Percentiles rank a stretch among this genome's conserved stretches.
Conservation (phyloP, 495 filamentous ascomycete species). For the Podospora pseudoanserina region DNA sequence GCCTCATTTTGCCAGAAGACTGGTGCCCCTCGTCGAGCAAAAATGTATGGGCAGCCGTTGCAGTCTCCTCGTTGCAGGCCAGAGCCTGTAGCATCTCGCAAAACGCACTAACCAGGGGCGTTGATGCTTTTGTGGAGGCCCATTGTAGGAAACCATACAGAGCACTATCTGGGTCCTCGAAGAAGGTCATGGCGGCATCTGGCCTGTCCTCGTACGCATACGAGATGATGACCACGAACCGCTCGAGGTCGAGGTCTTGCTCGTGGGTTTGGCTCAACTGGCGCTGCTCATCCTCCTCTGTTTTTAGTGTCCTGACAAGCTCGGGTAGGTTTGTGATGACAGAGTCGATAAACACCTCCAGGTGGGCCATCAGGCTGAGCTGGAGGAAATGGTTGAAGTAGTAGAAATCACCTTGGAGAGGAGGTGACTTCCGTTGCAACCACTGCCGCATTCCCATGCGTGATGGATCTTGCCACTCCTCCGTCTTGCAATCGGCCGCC, state of each 20-base stretch:
- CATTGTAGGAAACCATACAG: constrained; percentile 91
- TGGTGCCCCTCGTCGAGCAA: constrained; percentile 79
- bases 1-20: constrained; percentile 67
- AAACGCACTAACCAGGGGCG: constrained; percentile 88
- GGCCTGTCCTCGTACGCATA: constrained; percentile 82
- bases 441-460: constrained; percentile 69
- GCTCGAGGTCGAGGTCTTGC: constrained; percentile 78
- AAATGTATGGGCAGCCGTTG: constrained; percentile 78
- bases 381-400: constrained; percentile 63
- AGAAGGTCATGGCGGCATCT: constrained; percentile 81
- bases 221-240: constrained; percentile 86
- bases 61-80: constrained; percentile 73
- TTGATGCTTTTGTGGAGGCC: constrained; percentile 88
- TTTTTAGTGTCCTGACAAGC: constrained; percentile 76
- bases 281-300: constrained; percentile 84
- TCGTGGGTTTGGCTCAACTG: constrained; percentile 65
- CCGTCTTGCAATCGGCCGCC: constrained; percentile 65
- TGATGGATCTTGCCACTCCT: constrained; percentile 77
- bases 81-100: constrained; percentile 91
- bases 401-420: constrained; percentile 58
- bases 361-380: constrained; percentile 64
- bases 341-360: constrained; percentile 82
- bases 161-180: constrained; percentile 84
- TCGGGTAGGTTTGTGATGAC: constrained; percentile 95
- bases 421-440: constrained; percentile 70